Conservation (phyloP, 495 filamentous ascomycete species). For the Glonium stellatum region DNA sequence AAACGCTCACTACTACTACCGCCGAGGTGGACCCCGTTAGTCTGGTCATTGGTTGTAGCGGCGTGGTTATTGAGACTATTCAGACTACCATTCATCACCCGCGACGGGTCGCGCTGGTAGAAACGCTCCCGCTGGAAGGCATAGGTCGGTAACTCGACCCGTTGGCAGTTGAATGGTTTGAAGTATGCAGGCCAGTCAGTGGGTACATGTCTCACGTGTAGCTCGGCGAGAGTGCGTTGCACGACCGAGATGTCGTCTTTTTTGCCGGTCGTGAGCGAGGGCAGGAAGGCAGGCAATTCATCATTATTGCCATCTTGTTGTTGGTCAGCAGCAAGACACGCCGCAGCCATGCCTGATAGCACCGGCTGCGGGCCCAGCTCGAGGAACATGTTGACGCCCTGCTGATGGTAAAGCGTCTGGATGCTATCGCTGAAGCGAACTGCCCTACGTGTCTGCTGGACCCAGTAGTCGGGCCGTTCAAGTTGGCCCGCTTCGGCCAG, state of each 20-base stretch:
- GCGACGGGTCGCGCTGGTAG: neutral
- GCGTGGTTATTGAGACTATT: no score
- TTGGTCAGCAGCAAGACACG: conserved; percentile 23
- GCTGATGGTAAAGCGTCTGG: conserved; percentile 14
- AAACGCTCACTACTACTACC: no score
- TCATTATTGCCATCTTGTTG: no score
- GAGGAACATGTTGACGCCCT: conserved; percentile 29
- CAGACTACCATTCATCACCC: no score
- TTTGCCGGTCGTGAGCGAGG: neutral
- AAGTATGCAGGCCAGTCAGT: conserved; percentile 33
- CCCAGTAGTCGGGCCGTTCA: conserved; percentile 31
- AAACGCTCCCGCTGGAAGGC: conserved; percentile 31
- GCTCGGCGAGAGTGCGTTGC: neutral
- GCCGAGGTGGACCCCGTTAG: no score
- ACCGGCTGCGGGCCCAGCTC: conserved; percentile 32
- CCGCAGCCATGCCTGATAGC: conserved; percentile 23
- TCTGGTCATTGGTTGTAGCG: no score
- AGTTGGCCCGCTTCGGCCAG: conserved; percentile 25
- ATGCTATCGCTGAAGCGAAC: conserved; percentile 32
- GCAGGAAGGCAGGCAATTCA: conserved; percentile 22
- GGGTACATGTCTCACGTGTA: conserved; percentile 25
- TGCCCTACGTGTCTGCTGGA: conserved; percentile 26
- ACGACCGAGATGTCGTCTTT: no score
- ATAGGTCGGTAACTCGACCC: conserved; percentile 33
- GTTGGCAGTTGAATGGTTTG: conserved; percentile 25